These are phyloP conservation scores for Populus tremula DNA, from an alignment of 345 rosid species.

Conservation along the genomic window DNA sequence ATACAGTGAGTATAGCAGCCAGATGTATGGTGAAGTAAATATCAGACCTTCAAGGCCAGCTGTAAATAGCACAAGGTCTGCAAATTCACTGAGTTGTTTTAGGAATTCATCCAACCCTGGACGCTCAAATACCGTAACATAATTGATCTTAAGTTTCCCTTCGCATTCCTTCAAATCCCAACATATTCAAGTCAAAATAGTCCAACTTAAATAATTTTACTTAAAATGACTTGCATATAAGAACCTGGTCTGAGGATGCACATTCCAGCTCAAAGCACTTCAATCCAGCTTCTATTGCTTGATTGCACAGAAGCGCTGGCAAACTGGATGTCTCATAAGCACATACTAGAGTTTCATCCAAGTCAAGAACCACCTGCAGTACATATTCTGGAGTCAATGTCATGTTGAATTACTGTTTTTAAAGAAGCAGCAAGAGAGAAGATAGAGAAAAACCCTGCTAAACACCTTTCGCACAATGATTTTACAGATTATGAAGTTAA, in stretches of 20 bases:
- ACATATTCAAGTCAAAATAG: constrained; percentile 31
- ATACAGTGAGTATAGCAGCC: not conserved
- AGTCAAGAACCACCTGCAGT: constrained; percentile 89
- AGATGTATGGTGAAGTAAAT: constrained; percentile 3
- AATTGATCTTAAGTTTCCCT: constrained; percentile 82
- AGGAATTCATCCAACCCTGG: constrained; percentile 87
- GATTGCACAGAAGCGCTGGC: constrained; percentile 55
- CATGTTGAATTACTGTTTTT: not conserved
- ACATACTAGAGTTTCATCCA: constrained; percentile 94
- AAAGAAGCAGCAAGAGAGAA: not conserved
- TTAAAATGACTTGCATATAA: constrained; percentile 5
- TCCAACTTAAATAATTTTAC: constrained; percentile 4
- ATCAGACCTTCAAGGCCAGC: constrained; percentile 95
- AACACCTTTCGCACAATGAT: not conserved
- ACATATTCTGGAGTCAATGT: not conserved
- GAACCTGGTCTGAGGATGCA: constrained; percentile 87
- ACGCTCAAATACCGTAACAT: constrained; percentile 96
- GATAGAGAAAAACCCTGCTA: not conserved
- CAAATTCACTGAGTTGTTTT: constrained; percentile 66
- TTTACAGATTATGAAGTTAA: not conserved
- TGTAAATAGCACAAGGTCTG: constrained; percentile 90
- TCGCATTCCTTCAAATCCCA: constrained; percentile 64
- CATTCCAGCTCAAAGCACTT: constrained; percentile 92
- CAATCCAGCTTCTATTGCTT: constrained; percentile 75
- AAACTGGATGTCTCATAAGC: constrained; percentile 87